Evolutionary conservation across 148 eudicot genomes (phyloP), one percentile per base, ranked within the genome.

Genomic region (Drosera capensis): DNA sequence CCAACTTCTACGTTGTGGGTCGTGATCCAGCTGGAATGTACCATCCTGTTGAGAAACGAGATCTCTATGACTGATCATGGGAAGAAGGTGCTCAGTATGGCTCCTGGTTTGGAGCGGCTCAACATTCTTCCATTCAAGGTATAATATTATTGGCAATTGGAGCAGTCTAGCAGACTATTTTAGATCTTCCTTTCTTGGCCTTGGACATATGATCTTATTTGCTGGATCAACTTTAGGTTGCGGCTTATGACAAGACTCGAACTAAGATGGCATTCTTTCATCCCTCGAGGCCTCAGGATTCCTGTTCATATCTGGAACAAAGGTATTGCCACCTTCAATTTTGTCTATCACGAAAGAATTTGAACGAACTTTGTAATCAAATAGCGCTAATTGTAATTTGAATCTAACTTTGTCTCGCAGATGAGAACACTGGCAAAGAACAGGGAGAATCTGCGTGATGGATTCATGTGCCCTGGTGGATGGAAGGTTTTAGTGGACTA

Each of bases 21-120:
- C 80, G 86, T 26, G 94, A 82, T 29, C 94, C 94, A 20, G 94
- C 94, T 22, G 94, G 94, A 29, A 82, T 82, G 94, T 50, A 82
- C 69, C 94, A 82, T 63, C 94, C 94, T 11, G 52, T 56, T 13
- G 94, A 82, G 75, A 70, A 78, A 58, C 64, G 94, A 64, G 94
- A 82, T 60, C 56, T 82, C 8, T 82, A 78, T 52, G 86, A 82
- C 94, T 39, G 86, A 82, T 55, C 94, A 82, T 58, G 94, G 93
- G 14, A 82, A 82, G 57, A 75, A 75, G 56, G 94, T 82, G 29
- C 74, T 82, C 9, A 67, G 80, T 58, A 82, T 78, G 94, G 86
- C 94, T 41, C 94, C 94, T 44, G 94, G 94, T 36, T 63, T 82
- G n/a, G 86, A 82, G 56, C 68, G 86, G 28, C 73, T 82, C 22